Percentiles rank a stretch among this genome's conserved stretches.
phyloP scores from a whole-genome alignment of 495 filamentous ascomycete genomes.

The Hypomontagnella submonticulosa region DNA sequence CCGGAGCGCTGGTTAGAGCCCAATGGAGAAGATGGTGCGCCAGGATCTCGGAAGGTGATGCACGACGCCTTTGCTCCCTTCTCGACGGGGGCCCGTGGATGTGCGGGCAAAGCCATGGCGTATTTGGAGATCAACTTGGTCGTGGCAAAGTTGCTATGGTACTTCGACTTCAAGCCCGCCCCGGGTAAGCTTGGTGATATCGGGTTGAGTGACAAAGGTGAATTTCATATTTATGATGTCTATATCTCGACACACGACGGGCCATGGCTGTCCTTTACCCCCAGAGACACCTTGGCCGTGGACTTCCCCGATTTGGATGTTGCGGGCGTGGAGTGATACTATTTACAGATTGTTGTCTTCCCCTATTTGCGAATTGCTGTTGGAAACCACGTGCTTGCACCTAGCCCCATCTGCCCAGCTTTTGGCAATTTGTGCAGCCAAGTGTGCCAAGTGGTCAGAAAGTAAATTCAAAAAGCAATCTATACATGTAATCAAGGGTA shows the following conservation, averaged over 20 bases:
- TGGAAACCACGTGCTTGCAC: no score
- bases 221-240: constrained; percentile 2
- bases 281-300: neutral
- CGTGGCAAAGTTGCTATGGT: constrained; percentile 53
- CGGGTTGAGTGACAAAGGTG: neutral
- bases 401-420: no score
- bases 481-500: no score
- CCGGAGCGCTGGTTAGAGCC: constrained; percentile 5
- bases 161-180: constrained; percentile 53
- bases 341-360: no score
- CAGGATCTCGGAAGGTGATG: constrained; percentile 10
- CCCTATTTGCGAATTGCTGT: no score
- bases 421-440: no score
- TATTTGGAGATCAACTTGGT: constrained; percentile 52
- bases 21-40: neutral
- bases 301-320: neutral
- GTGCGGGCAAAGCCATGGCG: constrained; percentile 50
- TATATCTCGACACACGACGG: neutral
- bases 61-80: constrained; percentile 42
- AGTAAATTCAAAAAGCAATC: no score
- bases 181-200: neutral
- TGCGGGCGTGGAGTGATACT: no score
- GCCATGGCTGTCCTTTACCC: neutral
- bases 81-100: constrained; percentile 43
- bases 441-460: no score